Percentiles rank a stretch among this genome's conserved stretches.
phyloP scores from a whole-genome alignment of 2,329 filamentous ascomycete species.

The Stemphylium lycopersici region DNA sequence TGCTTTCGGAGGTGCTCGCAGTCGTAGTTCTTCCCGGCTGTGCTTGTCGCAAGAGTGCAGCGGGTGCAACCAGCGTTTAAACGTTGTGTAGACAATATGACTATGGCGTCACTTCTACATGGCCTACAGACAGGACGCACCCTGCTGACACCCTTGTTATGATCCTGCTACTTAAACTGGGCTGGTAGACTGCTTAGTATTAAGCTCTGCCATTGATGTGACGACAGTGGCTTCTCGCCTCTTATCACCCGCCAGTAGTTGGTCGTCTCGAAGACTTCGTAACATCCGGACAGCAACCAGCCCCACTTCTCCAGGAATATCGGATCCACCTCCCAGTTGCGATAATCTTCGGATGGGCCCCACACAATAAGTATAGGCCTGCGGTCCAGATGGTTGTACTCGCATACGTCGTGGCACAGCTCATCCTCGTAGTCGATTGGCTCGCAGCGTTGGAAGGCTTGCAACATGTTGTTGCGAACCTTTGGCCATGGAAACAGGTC shows the following conservation, averaged over 20 bases:
- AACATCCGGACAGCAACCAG: conserved; percentile 48
- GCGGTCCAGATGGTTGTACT: too few species aligned
- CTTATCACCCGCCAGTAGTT: conserved; percentile 25
- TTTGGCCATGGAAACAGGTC: conserved; percentile 48
- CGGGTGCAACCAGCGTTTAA: too few species aligned
- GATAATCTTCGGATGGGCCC: conserved; percentile 55
- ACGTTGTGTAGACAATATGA: too few species aligned
- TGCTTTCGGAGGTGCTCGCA: too few species aligned
- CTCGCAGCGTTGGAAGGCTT: neutral
- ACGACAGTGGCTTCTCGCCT: conserved; percentile 9
- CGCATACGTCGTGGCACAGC: conserved; percentile 20
- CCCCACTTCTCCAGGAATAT: conserved; percentile 56
- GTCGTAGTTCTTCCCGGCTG: too few species aligned
- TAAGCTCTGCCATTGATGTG: too few species aligned
- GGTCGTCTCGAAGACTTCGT: conserved; percentile 43
- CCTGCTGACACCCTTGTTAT: too few species aligned
- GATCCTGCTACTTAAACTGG: too few species aligned
- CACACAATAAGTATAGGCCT: conserved; percentile 52
- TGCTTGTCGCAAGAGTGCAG: too few species aligned
- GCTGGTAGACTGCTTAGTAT: too few species aligned
- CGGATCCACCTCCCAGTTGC: conserved; percentile 57
- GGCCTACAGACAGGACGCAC: too few species aligned
- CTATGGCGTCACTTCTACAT: too few species aligned
- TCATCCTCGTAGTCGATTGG: conserved; percentile 21
- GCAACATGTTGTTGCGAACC: conserved; percentile 49